Conservation (phyloP, 768 basidiomycete species). For the Psilocybe sp. region DNA sequence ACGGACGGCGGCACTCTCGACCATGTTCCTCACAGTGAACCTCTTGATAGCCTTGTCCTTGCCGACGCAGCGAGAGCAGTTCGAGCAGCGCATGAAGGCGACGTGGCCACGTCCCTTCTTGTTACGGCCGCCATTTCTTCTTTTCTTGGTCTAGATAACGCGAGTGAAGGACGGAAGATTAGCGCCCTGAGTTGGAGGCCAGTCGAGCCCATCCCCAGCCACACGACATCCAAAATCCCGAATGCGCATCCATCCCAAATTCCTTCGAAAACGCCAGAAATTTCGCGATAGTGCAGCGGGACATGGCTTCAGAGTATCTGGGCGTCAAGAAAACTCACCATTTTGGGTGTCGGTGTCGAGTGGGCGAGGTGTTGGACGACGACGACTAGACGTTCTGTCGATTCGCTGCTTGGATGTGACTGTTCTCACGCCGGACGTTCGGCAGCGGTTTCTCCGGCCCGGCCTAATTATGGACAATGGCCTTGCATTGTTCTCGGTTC, state of each 20-base stretch:
- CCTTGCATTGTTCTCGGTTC: neutral
- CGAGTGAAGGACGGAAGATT: conserved; percentile 10
- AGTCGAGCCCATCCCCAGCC: conserved; percentile 1
- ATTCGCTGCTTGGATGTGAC: conserved; percentile 26
- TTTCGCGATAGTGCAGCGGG: conserved; percentile 17
- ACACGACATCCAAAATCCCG: conserved; percentile 32
- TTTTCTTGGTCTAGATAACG: conserved; percentile 84
- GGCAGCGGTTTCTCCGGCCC: neutral
- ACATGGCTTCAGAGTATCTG: conserved; percentile 1
- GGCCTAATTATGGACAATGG: conserved; percentile 4
- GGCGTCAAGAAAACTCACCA: conserved; percentile 33
- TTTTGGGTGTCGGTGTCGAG: conserved; percentile 36
- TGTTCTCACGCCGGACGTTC: conserved; percentile 25
- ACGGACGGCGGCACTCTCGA: conserved; percentile 95
- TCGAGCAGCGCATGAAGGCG: conserved; percentile 93
- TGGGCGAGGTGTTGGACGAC: conserved; percentile 33
- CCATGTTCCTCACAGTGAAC: conserved; percentile 99
- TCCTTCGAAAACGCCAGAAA: conserved; percentile 15
- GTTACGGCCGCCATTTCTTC: conserved; percentile 99
- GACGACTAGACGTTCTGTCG: conserved; percentile 23
- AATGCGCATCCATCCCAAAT: conserved; percentile 35
- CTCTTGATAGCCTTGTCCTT: conserved; percentile 99
- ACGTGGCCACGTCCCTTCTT: conserved; percentile 99
- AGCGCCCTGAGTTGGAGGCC: conserved; percentile 10
- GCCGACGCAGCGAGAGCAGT: conserved; percentile 96